These are phyloP conservation scores for Candida peoriensis DNA, from an alignment of 805 yeast genomes.

Conservation along the genomic window DNA sequence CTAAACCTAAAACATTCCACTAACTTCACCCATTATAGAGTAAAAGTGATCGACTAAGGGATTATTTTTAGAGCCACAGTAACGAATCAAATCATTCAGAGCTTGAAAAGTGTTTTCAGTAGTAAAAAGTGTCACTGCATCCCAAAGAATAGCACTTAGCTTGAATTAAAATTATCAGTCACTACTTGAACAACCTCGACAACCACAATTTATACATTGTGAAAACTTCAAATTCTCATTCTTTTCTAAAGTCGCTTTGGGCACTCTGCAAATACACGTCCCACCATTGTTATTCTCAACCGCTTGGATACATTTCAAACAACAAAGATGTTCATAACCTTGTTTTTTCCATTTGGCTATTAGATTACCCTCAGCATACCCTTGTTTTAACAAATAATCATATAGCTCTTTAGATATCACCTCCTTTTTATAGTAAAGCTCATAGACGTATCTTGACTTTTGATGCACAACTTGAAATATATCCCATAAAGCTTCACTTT, in stretches of 20 bases:
- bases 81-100: too few relatives aligned
- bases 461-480: conserved; percentile 69
- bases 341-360: conserved; percentile 83
- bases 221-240: conserved; percentile 32
- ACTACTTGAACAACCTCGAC: conserved; percentile 76
- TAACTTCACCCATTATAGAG: too few relatives aligned
- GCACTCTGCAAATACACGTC: conserved; percentile 84
- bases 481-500: conserved; percentile 62
- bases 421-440: conserved; percentile 64
- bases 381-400: conserved; percentile 65
- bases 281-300: conserved; percentile 58
- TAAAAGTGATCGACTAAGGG: too few relatives aligned
- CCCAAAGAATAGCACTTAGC: too few relatives aligned
- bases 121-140: too few relatives aligned
- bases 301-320: conserved; percentile 69
- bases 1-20: too few relatives aligned
- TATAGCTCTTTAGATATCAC: conserved; percentile 64
- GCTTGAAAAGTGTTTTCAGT: too few relatives aligned
- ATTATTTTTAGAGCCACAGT: too few relatives aligned
- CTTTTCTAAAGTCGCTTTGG: conserved; percentile 45
- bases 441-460: conserved; percentile 69
- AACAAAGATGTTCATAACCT: conserved; percentile 85
- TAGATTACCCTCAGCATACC: conserved; percentile 59
- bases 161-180: conserved; percentile 50
- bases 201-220: conserved; percentile 78